Percentiles rank a stretch among this genome's conserved stretches.
These are phyloP conservation scores for Citropsis articulata DNA, from an alignment of 345 rosid species.

Conservation along the genomic window DNA sequence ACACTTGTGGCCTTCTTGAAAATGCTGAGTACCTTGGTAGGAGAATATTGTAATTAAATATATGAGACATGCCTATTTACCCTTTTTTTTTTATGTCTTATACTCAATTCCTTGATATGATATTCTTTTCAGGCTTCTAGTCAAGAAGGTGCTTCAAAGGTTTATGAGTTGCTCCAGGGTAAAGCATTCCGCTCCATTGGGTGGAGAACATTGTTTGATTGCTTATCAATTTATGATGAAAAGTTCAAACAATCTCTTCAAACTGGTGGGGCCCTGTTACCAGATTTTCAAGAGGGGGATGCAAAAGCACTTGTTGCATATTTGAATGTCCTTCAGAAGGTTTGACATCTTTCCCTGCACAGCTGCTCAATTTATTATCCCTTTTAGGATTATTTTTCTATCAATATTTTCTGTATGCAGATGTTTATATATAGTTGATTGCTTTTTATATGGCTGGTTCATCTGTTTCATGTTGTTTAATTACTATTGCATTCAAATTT, in stretches of 20 bases:
- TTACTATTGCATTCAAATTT: background rate
- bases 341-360: conserved; percentile 18
- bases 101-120: conserved; percentile 15
- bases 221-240: conserved; percentile 82
- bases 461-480: conserved; percentile 1
- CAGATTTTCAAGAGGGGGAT: conserved; percentile 92
- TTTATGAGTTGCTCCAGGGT: conserved; percentile 83
- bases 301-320: conserved; percentile 97
- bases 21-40: conserved; percentile 94
- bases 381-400: background rate
- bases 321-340: conserved; percentile 94
- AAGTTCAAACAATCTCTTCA: conserved; percentile 89
- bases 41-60: conserved; percentile 23
- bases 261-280: conserved; percentile 82
- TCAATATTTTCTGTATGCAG: background rate
- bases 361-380: background rate
- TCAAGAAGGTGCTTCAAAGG: conserved; percentile 91
- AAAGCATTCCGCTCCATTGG: conserved; percentile 86
- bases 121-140: conserved; percentile 70
- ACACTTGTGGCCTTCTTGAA: conserved; percentile 94
- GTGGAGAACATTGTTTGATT: conserved; percentile 89
- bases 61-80: background rate
- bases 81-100: conserved; percentile 8
- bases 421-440: background rate
- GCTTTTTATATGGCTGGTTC: background rate